Base-by-base conservation (phyloP, 1,284 basidiomycete genomes). In the Takashimella koratensis region DNA sequence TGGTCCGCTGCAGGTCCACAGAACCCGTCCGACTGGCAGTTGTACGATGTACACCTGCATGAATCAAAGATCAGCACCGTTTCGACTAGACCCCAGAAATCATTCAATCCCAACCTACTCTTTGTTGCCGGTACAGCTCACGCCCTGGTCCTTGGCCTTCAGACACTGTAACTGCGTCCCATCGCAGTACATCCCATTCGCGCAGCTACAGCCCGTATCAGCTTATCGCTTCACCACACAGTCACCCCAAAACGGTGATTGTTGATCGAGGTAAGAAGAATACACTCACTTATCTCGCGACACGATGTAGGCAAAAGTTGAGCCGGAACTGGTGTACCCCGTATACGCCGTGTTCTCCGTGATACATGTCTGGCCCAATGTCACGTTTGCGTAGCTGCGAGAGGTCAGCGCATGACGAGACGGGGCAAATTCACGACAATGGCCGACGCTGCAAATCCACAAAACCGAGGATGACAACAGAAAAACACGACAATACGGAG, bases 311-410 rank as follows among this genome's bases (percentile, higher is more conserved):
- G 86, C 80, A 59, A 85, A 88, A 2, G 77, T 62, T 8, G 47
- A 50, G 10, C 72, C 73, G 25, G 58, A 56, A 41, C 64, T 60
- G 4, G 60, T 53, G 65, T 87, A 89, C 0, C 83, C 86, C 44
- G 83, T 85, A 68, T 88, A 92, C 2, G 82, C 80, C 0, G 84
- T 87, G 71, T 91, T 91, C 69, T 92, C 88, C 21, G 85, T 80
- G 1, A 80, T 74, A 64, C 90, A 92, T n/a, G 76, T 54, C 52
- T 81, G 76, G 4, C 85, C 84, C 4, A 82, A 70, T 0, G 86
- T 86, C 16, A 80, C 82, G 66, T 90, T 87, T 11, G 87, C 84
- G 79, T 81, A 89, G 80, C 87, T 88, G 61, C 40, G 43, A 1
- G 43, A 53, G 49, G 45, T 54, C 44, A 51, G n/a, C n/a, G n/a